Evolutionary conservation across 1,284 basidiomycete species (phyloP).

Genomic region (Cutaneotrichosporon spelunceum): DNA sequence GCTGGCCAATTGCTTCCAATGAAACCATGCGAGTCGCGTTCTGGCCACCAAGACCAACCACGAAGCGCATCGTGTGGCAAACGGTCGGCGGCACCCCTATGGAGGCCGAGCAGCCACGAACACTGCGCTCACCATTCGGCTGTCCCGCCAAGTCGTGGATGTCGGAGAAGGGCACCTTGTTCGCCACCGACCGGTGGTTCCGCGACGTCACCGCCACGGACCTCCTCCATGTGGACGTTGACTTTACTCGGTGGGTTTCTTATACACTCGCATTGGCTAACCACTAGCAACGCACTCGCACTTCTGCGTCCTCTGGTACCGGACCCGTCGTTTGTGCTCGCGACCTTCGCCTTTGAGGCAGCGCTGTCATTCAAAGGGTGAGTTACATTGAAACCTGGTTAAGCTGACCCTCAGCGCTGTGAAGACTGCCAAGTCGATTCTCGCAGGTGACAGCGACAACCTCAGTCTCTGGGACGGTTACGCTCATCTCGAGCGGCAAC

Average conservation of each 20-base stretch:
- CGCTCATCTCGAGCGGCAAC: constrained; percentile 71
- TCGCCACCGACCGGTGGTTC: constrained; percentile 45
- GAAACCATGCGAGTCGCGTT: constrained; percentile 32
- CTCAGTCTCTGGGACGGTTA: constrained; percentile 74
- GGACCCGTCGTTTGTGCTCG: constrained; percentile 48
- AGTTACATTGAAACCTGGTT: not conserved
- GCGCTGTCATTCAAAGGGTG: constrained; percentile 40
- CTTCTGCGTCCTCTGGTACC: constrained; percentile 35
- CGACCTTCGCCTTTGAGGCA: constrained; percentile 47
- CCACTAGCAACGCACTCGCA: constrained; percentile 32
- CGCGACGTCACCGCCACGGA: constrained; percentile 35
- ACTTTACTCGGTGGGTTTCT: constrained; percentile 34
- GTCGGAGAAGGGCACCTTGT: constrained; percentile 27
- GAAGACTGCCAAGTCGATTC: constrained; percentile 67
- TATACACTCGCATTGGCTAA: not conserved
- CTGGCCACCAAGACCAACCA: constrained; percentile 29
- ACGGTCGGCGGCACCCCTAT: constrained; percentile 50
- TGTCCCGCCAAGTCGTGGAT: constrained; percentile 42
- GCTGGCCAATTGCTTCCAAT: constrained; percentile 28
- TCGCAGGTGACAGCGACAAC: constrained; percentile 65
- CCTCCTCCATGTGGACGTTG: constrained; percentile 36
- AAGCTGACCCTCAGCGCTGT: not conserved
- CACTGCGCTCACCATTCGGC: constrained; percentile 28
- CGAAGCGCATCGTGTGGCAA: constrained; percentile 34
- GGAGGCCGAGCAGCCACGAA: constrained; percentile 39